Evolutionary conservation across 768 basidiomycete species (phyloP).

Genomic region (Clathrus columnatus): DNA sequence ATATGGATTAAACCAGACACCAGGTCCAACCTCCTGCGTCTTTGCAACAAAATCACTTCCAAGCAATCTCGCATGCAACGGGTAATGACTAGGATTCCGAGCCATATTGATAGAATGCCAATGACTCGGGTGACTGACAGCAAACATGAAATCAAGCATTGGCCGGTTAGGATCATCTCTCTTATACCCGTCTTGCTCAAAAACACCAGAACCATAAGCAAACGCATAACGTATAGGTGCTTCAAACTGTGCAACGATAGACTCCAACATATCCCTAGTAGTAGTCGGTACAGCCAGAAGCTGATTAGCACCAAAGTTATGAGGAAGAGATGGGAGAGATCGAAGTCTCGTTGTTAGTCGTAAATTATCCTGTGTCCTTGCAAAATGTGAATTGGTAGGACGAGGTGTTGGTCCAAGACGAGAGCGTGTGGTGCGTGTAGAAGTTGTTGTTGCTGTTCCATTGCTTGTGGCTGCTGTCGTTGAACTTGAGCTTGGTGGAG

Average conservation of each 20-base stretch:
- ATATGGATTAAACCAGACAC: slow-evolving; percentile 95
- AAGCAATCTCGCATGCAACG: slow-evolving; percentile 73
- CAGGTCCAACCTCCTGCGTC: slow-evolving; percentile 69
- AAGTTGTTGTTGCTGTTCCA: not conserved
- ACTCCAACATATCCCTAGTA: slow-evolving; percentile 71
- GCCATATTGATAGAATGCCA: slow-evolving; percentile 96
- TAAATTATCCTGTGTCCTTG: not conserved
- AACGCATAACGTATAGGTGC: slow-evolving; percentile 95
- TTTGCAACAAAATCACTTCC: slow-evolving; percentile 77
- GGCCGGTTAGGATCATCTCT: slow-evolving; percentile 37
- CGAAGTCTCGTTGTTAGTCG: slow-evolving; percentile 12
- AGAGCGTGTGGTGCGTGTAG: slow-evolving; percentile 18
- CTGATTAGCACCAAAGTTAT: slow-evolving; percentile 75
- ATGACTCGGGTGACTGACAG: slow-evolving; percentile 85
- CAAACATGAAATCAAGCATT: slow-evolving; percentile 96
- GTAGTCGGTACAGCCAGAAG: slow-evolving; percentile 70
- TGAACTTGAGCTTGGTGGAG: not conserved
- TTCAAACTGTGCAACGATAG: slow-evolving; percentile 71
- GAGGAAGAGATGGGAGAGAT: slow-evolving; percentile 47
- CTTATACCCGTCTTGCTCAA: slow-evolving; percentile 78
- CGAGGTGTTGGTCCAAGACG: slow-evolving; percentile 38
- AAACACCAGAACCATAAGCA: slow-evolving; percentile 95
- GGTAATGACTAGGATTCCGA: slow-evolving; percentile 87
- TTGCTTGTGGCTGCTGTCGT: not conserved
- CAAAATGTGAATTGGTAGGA: slow-evolving; percentile 15